Evolutionary conservation across 331 rosid genomes (phyloP), one percentile per base, ranked within the genome.

Genomic region (Telfairia occidentalis): DNA sequence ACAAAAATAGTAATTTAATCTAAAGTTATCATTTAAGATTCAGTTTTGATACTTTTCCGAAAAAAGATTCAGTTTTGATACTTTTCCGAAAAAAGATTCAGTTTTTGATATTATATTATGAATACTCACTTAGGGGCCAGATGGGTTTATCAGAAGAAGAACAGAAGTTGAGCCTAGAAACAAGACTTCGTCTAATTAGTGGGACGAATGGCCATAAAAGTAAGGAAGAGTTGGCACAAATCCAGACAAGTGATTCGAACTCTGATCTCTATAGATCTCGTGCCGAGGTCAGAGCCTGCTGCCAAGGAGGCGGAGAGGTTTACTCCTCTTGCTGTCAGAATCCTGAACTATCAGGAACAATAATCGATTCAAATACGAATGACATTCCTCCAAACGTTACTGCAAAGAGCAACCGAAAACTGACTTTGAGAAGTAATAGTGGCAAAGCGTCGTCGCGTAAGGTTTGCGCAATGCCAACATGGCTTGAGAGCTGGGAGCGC

Each of bases 401-500:
- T 2, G 79, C 85, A 73, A 75, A 80, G 73, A 81, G 87, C 79
- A 77, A 77, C 21, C 67, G 81, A 37, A 80, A 84, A 23, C 75
- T 61, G 49, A 46, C 78, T 30, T 83, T 89, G 21, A 80, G 78
- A 74, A 66, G 34, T 71, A 92, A 77, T 45, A 75, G 90, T 9
- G 78, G 86, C 38, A 91, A 87, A 83, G 87, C 83, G 80, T 78
- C 82, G 9, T 77, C 82, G 0, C 85, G 83, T 59, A 90, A 82
- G 78, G 87, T 84, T 74, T 78, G 80, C 74, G 79, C 96, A 1
- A 66, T 80, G 92, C 95, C 97, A 24, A 72, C 88, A 19, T 91
- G 96, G 96, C 83, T 90, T 3, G 97, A 94, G 71, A 81, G 87
- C 79, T 94, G 98, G 98, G 97, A 94, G 77, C 84, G 77, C 11